Percentiles rank a stretch among this genome's conserved stretches.
Evolutionary conservation across 1,284 basidiomycete genomes (phyloP).

Genomic region (Coniferiporia weirii): DNA sequence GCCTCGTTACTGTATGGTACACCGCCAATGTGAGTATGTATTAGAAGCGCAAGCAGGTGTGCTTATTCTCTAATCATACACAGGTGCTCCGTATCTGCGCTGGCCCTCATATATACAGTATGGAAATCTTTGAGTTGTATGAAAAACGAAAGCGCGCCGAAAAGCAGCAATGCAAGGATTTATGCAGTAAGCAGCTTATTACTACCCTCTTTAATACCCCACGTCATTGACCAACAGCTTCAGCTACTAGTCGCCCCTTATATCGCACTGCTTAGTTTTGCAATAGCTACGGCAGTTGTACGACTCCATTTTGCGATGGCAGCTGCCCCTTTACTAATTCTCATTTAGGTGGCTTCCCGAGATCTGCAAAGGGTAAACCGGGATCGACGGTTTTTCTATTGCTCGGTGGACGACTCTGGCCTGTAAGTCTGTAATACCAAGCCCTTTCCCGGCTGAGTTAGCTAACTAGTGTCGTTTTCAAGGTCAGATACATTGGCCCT

Average conservation of each 20-base stretch:
- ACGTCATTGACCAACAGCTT: not conserved
- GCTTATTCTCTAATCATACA: not conserved
- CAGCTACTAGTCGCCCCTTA: conserved; percentile 36
- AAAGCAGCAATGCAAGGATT: conserved; percentile 15
- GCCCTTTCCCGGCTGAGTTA: not conserved
- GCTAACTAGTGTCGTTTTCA: not conserved
- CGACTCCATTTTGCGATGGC: conserved; percentile 1
- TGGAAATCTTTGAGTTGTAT: conserved; percentile 15
- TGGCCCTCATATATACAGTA: conserved; percentile 35
- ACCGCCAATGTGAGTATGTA: conserved; percentile 35
- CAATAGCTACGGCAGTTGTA: conserved; percentile 29
- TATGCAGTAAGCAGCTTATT: conserved; percentile 23
- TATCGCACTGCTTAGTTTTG: conserved; percentile 27
- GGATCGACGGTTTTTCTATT: conserved; percentile 30
- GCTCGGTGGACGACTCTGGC: conserved; percentile 24
- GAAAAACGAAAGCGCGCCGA: conserved; percentile 14
- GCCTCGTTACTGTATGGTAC: conserved; percentile 39
- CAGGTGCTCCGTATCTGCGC: conserved; percentile 36
- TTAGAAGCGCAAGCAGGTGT: not conserved
- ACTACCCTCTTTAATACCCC: not conserved
- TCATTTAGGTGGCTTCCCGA: conserved; percentile 24
- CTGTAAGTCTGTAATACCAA: conserved; percentile 23
- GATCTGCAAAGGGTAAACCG: conserved; percentile 29
- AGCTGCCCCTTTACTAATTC: not conserved
- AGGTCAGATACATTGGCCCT: conserved; percentile 29